Evolutionary conservation across 2,329 filamentous ascomycete genomes (phyloP).

Genomic region (Xylogone sp.): DNA sequence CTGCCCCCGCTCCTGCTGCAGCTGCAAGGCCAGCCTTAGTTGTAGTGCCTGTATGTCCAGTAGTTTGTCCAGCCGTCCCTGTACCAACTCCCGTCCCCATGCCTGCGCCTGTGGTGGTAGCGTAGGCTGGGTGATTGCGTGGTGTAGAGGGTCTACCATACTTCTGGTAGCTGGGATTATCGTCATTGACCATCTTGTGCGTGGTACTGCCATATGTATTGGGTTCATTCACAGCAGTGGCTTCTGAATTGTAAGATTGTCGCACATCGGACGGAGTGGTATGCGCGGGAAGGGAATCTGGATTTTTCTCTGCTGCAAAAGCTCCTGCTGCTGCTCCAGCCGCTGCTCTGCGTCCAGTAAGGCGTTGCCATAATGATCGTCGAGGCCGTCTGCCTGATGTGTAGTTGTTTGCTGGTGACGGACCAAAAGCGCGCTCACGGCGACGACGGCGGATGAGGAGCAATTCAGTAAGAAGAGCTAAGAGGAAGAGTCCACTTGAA

Average conservation of each 20-base stretch:
- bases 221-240: slow-evolving; percentile 19
- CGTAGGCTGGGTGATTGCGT: neutral
- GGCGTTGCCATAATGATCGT: slow-evolving; percentile 30
- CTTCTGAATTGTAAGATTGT: slow-evolving; percentile 20
- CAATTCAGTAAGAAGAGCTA: slow-evolving; percentile 67
- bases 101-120: neutral
- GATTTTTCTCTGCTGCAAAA: slow-evolving; percentile 12
- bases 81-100: neutral
- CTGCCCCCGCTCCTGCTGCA: neutral
- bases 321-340: slow-evolving; percentile 19
- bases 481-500: slow-evolving; percentile 66
- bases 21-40: neutral
- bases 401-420: slow-evolving; percentile 63
- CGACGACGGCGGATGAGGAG: slow-evolving; percentile 67
- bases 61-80: neutral
- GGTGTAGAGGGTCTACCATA: neutral
- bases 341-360: slow-evolving; percentile 11
- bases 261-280: slow-evolving; percentile 33
- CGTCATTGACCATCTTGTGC: neutral
- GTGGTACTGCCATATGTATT: neutral
- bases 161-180: neutral
- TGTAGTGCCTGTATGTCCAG: neutral
- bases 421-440: slow-evolving; percentile 70
- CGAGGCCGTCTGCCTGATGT: slow-evolving; percentile 49
- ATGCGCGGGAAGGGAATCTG: slow-evolving; percentile 34